Evolutionary conservation across 306 rosid species (phyloP).

Genomic region (Psophocarpus tetragonolobus): DNA sequence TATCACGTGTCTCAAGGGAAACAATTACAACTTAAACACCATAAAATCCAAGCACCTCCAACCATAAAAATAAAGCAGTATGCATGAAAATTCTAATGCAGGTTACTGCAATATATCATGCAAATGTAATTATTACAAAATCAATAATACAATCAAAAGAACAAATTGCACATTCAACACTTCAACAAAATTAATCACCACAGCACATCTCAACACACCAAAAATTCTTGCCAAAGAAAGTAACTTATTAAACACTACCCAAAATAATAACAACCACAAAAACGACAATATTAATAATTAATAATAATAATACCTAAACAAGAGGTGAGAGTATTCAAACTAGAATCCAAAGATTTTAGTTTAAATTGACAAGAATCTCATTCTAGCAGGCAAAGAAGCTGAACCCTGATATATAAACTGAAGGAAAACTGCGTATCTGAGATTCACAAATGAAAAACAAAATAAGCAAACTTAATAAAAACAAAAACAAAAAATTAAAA

Average conservation of each 20-base stretch:
- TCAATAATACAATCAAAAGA: neutral
- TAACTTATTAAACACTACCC: neutral
- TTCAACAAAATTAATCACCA: neutral
- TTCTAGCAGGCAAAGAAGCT: conserved; percentile 19
- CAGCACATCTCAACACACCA: conserved; percentile 30
- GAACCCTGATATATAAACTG: conserved; percentile 37
- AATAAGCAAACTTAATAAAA: neutral
- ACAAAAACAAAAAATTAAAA: neutral
- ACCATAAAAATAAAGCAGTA: neutral
- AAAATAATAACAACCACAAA: neutral
- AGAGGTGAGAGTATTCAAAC: neutral
- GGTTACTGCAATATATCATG: conserved; percentile 28
- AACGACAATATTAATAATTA: neutral
- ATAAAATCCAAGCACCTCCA: conserved; percentile 33
- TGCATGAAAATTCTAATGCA: neutral
- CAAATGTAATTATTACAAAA: conserved; percentile 30
- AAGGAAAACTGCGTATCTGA: conserved; percentile 49
- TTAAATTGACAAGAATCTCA: conserved; percentile 24
- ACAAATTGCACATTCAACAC: neutral
- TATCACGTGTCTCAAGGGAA: conserved; percentile 5
- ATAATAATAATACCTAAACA: conserved; percentile 36
- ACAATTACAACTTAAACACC: neutral
- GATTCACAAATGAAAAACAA: neutral
- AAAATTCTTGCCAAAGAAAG: conserved; percentile 10
- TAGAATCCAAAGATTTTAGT: conserved; percentile 33